Conservation (phyloP, 2,329 filamentous ascomycete species). For the Talaromyces sp. region DNA sequence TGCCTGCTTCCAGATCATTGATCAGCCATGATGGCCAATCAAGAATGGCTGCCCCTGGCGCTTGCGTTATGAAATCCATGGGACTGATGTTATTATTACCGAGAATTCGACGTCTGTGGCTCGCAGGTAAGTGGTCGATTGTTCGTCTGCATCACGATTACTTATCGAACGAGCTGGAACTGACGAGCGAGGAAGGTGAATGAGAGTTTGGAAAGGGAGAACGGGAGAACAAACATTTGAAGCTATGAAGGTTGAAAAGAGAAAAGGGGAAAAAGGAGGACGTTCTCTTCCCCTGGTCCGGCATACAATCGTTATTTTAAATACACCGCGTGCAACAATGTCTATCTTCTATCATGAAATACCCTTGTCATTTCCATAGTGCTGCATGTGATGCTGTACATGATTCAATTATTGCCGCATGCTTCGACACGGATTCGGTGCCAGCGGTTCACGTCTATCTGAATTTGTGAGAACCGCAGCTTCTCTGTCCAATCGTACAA, state of each 20-base stretch:
- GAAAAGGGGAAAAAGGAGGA: no score
- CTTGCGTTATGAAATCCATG: background rate
- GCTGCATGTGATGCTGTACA: background rate
- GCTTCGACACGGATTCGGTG: background rate
- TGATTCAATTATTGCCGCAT: constrained; percentile 1
- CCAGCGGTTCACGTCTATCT: background rate
- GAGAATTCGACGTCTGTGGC: background rate
- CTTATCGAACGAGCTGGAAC: background rate
- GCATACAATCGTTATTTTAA: background rate
- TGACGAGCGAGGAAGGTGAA: background rate
- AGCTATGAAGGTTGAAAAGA: background rate
- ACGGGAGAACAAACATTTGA: background rate
- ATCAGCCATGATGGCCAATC: background rate
- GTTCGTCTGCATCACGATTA: background rate
- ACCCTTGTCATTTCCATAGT: background rate
- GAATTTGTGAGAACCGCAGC: background rate
- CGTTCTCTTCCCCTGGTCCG: background rate
- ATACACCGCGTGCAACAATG: background rate
- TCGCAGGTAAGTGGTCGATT: background rate
- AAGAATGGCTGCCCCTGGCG: background rate
- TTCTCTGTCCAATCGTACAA: background rate
- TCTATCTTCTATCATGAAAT: background rate
- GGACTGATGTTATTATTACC: background rate
- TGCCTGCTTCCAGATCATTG: background rate
- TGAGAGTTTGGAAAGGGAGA: background rate